Evolutionary conservation across 2,329 filamentous ascomycete genomes (phyloP), one percentile per base, ranked within the genome.

Genomic region (Fusarium cyanostomum): DNA sequence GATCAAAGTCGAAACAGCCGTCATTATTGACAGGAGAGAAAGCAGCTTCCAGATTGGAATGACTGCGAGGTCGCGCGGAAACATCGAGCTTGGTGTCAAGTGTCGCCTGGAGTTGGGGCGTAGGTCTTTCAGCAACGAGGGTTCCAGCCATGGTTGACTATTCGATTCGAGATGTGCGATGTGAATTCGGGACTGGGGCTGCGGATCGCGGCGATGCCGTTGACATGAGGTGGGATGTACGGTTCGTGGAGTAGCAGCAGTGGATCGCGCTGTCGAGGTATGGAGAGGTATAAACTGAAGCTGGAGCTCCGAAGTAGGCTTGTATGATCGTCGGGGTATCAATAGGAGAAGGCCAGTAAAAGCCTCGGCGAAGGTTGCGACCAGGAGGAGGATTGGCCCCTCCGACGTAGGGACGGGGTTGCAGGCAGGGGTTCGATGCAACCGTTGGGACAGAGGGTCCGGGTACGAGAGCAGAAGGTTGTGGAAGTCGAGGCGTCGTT

Each of bases 1-100:
- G 89, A 77, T 99, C 95, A 72, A 96, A 96, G 72, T 95, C 94
- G 75, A 97, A 99, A 77, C 92, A 95, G 62, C 95, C 95, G 77
- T 96, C 94, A 77, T 96, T 90, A 74, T 94, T 96, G 64, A 98
- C 92, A 5, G 93, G 92, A 27, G 92, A 95, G 72, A 92, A 88
- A 13, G 88, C 83, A 16, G 88, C 83, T 65, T 91, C 87, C 38
- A 89, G 73, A 24, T 75, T 70, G 21, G 71, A 68, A 41, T 73
- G 71, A 52, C 67, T 75, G 16, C 67, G 66, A 26, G 71, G 64
- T 38, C 69, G 64, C 16, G 67, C 27, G 24, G 64, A 49, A 42
- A 56, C 30, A n/a, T 66, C 52, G 31, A 61, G 43, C 5, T 68
- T 66, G 38, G 55, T 58, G 30, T 59, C 42, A 18, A 56, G 43